Evolutionary conservation across 345 rosid species (phyloP).

Genomic region (Cochlearia excelsa): DNA sequence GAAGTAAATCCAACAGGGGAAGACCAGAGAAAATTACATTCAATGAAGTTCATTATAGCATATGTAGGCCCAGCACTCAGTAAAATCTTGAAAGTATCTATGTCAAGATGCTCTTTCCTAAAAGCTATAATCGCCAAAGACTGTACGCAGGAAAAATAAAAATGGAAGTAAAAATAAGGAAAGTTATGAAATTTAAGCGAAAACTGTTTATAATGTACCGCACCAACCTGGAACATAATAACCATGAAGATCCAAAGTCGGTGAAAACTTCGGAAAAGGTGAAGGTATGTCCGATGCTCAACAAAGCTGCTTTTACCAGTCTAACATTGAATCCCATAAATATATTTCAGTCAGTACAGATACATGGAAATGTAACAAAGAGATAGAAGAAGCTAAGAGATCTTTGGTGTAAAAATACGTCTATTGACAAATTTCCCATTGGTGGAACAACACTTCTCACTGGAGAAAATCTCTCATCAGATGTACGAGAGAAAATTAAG

Average conservation of each 20-base stretch:
- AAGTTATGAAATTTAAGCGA: constrained; percentile 7
- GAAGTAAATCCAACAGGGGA: constrained; percentile 17
- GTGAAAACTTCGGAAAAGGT: constrained; percentile 87
- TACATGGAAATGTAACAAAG: constrained; percentile 19
- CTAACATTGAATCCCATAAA: constrained; percentile 39
- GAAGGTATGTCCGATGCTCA: constrained; percentile 97
- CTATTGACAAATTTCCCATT: constrained; percentile 1
- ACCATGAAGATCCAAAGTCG: constrained; percentile 94
- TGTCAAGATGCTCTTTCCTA: constrained; percentile 50
- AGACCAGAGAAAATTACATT: constrained; percentile 50
- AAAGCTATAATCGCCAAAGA: constrained; percentile 86
- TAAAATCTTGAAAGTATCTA: constrained; percentile 65
- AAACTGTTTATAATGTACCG: constrained; percentile 23
- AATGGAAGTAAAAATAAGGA: constrained; percentile 4
- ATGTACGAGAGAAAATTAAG: constrained; percentile 6
- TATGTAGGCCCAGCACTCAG: constrained; percentile 87
- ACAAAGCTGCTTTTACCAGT: constrained; percentile 95
- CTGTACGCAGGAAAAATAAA: constrained; percentile 40
- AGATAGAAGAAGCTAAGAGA: constrained; percentile 18
- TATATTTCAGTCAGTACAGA: constrained; percentile 21
- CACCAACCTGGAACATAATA: constrained; percentile 86
- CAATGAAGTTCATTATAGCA: constrained; percentile 81
- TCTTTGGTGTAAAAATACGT: constrained; percentile 9
- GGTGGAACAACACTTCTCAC: constrained; percentile 4
- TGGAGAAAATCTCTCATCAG: constrained; percentile 9